Evolutionary conservation across 2,329 filamentous ascomycete species (phyloP).

Genomic region (Colletotrichum theobromicola): DNA sequence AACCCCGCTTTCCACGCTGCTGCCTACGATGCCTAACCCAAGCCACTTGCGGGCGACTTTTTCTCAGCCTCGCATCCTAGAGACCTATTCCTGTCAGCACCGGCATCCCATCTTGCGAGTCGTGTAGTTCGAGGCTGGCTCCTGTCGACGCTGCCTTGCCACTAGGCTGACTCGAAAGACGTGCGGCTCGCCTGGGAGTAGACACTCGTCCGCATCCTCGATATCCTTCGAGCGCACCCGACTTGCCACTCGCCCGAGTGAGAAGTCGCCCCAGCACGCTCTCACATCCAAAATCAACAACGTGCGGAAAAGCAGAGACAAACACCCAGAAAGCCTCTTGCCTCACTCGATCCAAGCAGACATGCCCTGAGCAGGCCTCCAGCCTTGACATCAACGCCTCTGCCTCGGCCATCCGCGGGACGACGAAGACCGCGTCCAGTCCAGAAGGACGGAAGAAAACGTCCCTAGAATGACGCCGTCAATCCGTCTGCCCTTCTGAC

Average conservation of each 20-base stretch:
- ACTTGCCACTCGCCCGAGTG: not conserved
- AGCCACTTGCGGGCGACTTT: not conserved
- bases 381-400: not conserved
- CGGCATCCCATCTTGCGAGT: not conserved
- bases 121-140: not conserved
- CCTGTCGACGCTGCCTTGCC: not conserved
- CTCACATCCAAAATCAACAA: not conserved
- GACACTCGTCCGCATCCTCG: not conserved
- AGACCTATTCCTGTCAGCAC: not conserved
- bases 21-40: not conserved
- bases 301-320: not conserved
- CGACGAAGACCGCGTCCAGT: too few relatives aligned
- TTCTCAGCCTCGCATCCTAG: not conserved
- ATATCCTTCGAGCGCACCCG: not conserved
- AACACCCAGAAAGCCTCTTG: not conserved
- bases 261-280: too few relatives aligned
- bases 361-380: not conserved
- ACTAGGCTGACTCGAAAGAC: not conserved
- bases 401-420: not conserved
- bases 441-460: not conserved
- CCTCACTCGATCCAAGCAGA: not conserved
- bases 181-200: not conserved
- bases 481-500: not conserved
- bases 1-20: constrained; percentile 4
- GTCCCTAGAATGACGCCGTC: not conserved